Conservation (phyloP, 2,329 filamentous ascomycete genomes). For the Cucurbitaria berberidis region DNA sequence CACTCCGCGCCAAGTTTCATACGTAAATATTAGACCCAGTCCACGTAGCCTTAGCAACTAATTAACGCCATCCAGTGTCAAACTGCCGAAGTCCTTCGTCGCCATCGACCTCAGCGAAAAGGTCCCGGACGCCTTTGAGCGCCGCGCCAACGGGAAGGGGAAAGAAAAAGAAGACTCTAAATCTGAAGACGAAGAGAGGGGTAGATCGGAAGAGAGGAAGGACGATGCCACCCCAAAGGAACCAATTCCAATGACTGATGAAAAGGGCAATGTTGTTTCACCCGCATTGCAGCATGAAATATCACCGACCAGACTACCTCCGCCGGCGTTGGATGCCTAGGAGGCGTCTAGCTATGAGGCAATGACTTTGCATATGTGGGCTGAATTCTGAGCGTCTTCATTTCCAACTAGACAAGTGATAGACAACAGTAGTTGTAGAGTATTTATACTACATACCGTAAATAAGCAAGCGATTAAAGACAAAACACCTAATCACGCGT, state of each 20-base stretch:
- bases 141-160: constrained; percentile 19
- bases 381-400: constrained; percentile 3
- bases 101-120: constrained; percentile 59
- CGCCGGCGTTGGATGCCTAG: constrained; percentile 16
- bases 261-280: constrained; percentile 3
- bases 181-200: constrained; percentile 21
- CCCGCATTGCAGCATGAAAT: constrained; percentile 10
- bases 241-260: constrained; percentile 9
- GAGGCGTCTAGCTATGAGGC: background rate
- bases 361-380: background rate
- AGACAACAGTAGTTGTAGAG: background rate
- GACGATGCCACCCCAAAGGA: constrained; percentile 4
- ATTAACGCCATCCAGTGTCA: constrained; percentile 46
- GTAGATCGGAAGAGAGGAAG: constrained; percentile 25
- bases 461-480: background rate
- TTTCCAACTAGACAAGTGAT: background rate
- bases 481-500: too few species aligned
- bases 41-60: background rate
- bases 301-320: constrained; percentile 9
- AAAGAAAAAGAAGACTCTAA: constrained; percentile 28
- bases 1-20: constrained; percentile 90
- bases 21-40: constrained; percentile 66
- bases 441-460: background rate
- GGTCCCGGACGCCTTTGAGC: constrained; percentile 53
- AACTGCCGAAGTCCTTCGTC: constrained; percentile 58